Conservation (phyloP, 352 stramenopile species). For the Phytophthora parvispora region DNA sequence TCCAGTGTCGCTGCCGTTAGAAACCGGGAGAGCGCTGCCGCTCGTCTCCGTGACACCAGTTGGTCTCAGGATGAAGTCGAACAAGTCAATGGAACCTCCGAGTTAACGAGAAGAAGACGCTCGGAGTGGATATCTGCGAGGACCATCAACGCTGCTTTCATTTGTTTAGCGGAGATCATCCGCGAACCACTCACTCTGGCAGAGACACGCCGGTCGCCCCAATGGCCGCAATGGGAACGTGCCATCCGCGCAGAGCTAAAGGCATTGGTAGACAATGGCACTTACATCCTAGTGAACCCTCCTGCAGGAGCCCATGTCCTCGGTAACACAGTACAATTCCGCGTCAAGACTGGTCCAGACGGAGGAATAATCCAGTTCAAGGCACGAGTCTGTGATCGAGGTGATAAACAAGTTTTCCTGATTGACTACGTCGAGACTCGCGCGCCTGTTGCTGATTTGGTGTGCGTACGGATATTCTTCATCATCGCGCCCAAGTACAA, state of each 20-base stretch:
- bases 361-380: conserved; percentile 4
- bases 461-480: neutral
- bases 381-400: neutral
- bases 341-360: neutral
- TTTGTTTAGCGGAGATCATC: conserved; percentile 4
- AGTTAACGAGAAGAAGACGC: neutral
- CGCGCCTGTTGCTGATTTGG: neutral
- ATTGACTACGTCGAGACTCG: conserved; percentile 1
- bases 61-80: neutral
- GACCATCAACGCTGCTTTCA: neutral
- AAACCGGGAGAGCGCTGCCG: neutral
- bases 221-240: neutral
- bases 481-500: neutral
- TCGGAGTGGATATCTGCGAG: neutral
- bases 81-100: neutral
- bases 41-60: neutral
- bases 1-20: too few relatives aligned
- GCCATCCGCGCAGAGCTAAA: neutral
- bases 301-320: conserved; percentile 2
- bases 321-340: conserved; percentile 4
- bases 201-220: neutral
- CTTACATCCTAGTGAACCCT: neutral
- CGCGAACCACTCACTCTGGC: neutral
- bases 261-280: neutral
- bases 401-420: conserved; percentile 1